A percentile compares a stretch with the other conserved stretches of the same genome.
phyloP scores from a whole-genome alignment of 805 yeast genomes.

The Schwanniomyces yamadae region DNA sequence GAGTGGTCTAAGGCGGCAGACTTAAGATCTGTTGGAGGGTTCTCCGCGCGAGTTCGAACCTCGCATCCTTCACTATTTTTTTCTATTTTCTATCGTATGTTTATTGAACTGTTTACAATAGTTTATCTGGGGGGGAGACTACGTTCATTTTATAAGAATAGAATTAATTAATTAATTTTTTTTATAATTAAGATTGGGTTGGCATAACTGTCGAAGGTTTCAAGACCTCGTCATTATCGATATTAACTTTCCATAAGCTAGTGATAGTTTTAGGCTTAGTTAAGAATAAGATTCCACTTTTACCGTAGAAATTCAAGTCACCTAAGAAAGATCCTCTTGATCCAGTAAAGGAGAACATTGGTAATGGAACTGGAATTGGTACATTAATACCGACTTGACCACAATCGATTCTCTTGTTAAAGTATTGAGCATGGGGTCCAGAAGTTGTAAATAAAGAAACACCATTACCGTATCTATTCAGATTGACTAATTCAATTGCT shows the following conservation, averaged over 20 bases:
- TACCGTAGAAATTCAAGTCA: constrained; percentile 77
- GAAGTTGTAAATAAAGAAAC: constrained; percentile 67
- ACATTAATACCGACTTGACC: constrained; percentile 80
- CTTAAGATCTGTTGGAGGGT: constrained; percentile 39
- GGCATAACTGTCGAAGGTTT: constrained; percentile 70
- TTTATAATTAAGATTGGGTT: constrained; percentile 49
- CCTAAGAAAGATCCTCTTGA: constrained; percentile 74
- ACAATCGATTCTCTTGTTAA: constrained; percentile 64
- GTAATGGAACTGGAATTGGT: constrained; percentile 79
- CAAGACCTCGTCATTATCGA: constrained; percentile 44
- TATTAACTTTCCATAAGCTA: constrained; percentile 59
- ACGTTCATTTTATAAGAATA: too few species aligned
- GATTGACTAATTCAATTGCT: constrained; percentile 63
- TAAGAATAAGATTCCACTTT: constrained; percentile 69
- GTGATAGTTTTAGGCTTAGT: constrained; percentile 78
- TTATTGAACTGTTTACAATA: too few species aligned
- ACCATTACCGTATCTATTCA: constrained; percentile 65
- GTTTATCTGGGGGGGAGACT: too few species aligned
- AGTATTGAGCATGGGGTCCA: constrained; percentile 69
- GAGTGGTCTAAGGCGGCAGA: constrained; percentile 43
- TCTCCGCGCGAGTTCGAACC: constrained; percentile 46
- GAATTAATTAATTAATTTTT: too few species aligned
- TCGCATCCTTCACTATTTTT: constrained; percentile 37
- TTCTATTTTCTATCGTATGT: too few species aligned
- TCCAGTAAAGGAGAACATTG: constrained; percentile 80